Percentiles rank a stretch among this genome's conserved stretches.
phyloP scores from a whole-genome alignment of 192 early-diverging fungal species.

The Backusella tarrabulga region DNA sequence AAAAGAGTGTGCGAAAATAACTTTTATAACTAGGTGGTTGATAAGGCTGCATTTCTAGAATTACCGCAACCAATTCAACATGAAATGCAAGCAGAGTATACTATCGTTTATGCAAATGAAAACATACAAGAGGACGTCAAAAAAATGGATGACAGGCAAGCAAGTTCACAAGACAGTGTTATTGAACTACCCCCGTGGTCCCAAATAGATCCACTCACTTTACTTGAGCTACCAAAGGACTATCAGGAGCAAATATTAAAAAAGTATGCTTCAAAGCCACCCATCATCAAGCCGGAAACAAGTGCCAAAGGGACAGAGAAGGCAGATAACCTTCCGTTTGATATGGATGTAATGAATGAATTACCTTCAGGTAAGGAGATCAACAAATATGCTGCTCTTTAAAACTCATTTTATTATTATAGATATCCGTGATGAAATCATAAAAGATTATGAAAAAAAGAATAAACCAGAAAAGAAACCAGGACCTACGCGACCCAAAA shows the following conservation, averaged over 20 bases:
- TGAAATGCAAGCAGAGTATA: slow-evolving; percentile 30
- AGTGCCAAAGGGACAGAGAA: neutral
- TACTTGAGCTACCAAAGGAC: slow-evolving; percentile 37
- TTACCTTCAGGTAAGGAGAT: slow-evolving; percentile 14
- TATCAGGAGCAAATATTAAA: slow-evolving; percentile 29
- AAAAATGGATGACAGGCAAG: slow-evolving; percentile 19
- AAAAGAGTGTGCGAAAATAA: neutral
- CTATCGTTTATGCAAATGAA: neutral
- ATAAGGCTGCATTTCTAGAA: neutral
- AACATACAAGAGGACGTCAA: slow-evolving; percentile 3
- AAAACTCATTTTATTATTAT: neutral
- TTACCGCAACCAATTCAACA: slow-evolving; percentile 30
- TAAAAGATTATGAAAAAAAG: neutral
- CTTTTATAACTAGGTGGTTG: neutral
- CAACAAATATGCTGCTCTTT: neutral
- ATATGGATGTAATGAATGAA: slow-evolving; percentile 5
- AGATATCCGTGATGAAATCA: neutral
- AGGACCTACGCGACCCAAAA: neutral
- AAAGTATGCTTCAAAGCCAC: slow-evolving; percentile 12
- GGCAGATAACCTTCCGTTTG: neutral
- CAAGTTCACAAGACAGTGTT: slow-evolving; percentile 16
- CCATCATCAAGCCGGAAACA: neutral
- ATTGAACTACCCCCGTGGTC: slow-evolving; percentile 43
- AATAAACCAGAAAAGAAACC: too few species aligned
- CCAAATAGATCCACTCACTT: slow-evolving; percentile 42